Conservation (phyloP, 1,139 yeast genomes). For the Debaryomycetaceae sp. region DNA sequence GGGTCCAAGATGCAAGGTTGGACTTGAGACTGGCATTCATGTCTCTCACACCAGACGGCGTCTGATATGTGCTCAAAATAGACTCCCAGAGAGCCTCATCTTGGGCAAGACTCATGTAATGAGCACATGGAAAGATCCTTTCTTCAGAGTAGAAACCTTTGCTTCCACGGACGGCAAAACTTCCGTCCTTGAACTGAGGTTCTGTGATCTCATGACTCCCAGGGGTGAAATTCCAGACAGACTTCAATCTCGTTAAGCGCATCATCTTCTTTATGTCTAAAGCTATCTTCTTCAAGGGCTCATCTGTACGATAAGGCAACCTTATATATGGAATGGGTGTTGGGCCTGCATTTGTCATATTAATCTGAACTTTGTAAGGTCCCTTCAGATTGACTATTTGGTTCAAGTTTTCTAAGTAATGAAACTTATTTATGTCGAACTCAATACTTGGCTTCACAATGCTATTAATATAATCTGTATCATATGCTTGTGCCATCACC, state of each 20-base stretch:
- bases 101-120: slow-evolving; percentile 26
- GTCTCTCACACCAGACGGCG: not conserved
- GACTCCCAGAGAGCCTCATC: slow-evolving; percentile 39
- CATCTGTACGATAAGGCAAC: slow-evolving; percentile 21
- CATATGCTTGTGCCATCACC: slow-evolving; percentile 28
- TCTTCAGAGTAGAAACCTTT: slow-evolving; percentile 26
- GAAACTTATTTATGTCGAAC: slow-evolving; percentile 29
- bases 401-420: slow-evolving; percentile 18
- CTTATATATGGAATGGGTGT: slow-evolving; percentile 26
- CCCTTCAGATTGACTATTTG: slow-evolving; percentile 30
- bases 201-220: slow-evolving; percentile 7
- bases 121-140: slow-evolving; percentile 24
- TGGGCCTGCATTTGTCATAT: slow-evolving; percentile 31
- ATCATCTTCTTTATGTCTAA: slow-evolving; percentile 31
- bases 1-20: slow-evolving; percentile 19
- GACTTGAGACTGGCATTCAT: slow-evolving; percentile 1
- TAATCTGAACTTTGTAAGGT: slow-evolving; percentile 32
- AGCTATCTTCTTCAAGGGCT: slow-evolving; percentile 25
- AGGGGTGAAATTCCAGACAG: slow-evolving; percentile 26
- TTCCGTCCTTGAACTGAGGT: slow-evolving; percentile 20
- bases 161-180: slow-evolving; percentile 25
- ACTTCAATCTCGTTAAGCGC: slow-evolving; percentile 16
- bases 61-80: slow-evolving; percentile 11
- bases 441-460: slow-evolving; percentile 37
- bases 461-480: slow-evolving; percentile 29